phyloP scores from a whole-genome alignment of 2,329 filamentous ascomycete species.

The Calonectria pauciramosa region DNA sequence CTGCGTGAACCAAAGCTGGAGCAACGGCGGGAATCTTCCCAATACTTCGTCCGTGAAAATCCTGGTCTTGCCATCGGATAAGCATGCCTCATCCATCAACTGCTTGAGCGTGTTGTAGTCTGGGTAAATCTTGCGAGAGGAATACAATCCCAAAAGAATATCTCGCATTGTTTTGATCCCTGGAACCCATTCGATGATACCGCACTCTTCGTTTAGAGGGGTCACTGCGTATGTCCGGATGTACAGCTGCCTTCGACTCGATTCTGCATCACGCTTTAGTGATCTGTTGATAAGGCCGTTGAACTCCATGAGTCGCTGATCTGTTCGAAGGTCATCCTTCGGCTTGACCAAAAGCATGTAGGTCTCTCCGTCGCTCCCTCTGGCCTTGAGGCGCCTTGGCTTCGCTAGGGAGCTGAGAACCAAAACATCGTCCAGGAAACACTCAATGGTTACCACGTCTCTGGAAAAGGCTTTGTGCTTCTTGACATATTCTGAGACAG shows the following conservation, averaged over 20 bases:
- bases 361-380: conserved; percentile 87
- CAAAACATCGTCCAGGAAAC: conserved; percentile 88
- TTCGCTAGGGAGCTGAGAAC: conserved; percentile 93
- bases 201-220: conserved; percentile 96
- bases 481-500: conserved; percentile 77
- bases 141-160: conserved; percentile 85
- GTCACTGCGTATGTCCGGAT: conserved; percentile 98
- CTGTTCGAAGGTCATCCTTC: conserved; percentile 96
- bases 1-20: conserved; percentile 96
- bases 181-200: conserved; percentile 98
- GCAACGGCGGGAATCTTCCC: conserved; percentile 81
- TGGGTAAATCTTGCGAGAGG: conserved; percentile 76
- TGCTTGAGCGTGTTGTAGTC: conserved; percentile 78
- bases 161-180: conserved; percentile 95
- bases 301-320: conserved; percentile 99
- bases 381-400: conserved; percentile 88
- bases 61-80: conserved; percentile 70
- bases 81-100: conserved; percentile 74
- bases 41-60: conserved; percentile 79
- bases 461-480: conserved; percentile 90
- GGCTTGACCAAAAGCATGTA: conserved; percentile 97
- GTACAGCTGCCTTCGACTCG: conserved; percentile 89
- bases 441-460: conserved; percentile 85
- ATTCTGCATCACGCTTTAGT: conserved; percentile 90
- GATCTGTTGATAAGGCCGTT: conserved; percentile 98